phyloP scores from a whole-genome alignment of 2,329 filamentous ascomycete genomes.

The Anisogramma anomala region DNA sequence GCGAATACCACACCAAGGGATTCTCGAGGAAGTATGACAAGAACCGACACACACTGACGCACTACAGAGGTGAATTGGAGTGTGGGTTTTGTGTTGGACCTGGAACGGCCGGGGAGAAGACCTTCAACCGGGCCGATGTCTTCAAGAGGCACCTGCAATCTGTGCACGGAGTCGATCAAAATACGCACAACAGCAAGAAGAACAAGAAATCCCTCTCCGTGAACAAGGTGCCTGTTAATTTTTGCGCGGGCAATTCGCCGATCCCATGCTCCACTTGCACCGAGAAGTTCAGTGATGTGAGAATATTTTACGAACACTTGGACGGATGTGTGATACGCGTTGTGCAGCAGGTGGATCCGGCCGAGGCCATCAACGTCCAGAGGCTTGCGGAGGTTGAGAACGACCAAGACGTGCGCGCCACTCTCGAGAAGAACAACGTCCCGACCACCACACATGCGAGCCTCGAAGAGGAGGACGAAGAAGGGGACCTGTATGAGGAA shows the following conservation, averaged over 20 bases:
- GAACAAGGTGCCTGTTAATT: conserved; percentile 51
- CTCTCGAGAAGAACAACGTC: conserved; percentile 52
- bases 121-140: conserved; percentile 88
- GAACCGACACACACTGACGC: conserved; percentile 84
- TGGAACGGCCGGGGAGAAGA: conserved; percentile 82
- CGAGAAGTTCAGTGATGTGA: conserved; percentile 78
- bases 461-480: conserved; percentile 27
- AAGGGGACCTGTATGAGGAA: conserved; percentile 34
- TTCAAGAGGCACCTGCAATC: conserved; percentile 91
- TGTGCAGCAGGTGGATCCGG: conserved; percentile 59
- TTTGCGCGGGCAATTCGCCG: conserved; percentile 65
- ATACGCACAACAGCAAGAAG: conserved; percentile 81
- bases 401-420: conserved; percentile 49
- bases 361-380: conserved; percentile 56
- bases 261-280: conserved; percentile 95
- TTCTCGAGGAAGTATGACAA: conserved; percentile 96
- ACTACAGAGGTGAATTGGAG: conserved; percentile 96
- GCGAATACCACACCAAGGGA: conserved; percentile 84
- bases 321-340: conserved; percentile 64
- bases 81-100: conserved; percentile 89
- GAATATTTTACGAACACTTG: conserved; percentile 97
- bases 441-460: conserved; percentile 29
- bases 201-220: conserved; percentile 34
- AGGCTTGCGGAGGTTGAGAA: conserved; percentile 55
- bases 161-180: conserved; percentile 87